These are phyloP conservation scores for Diddensiella santjacobensis DNA, from an alignment of 805 yeast genomes.

Conservation along the genomic window DNA sequence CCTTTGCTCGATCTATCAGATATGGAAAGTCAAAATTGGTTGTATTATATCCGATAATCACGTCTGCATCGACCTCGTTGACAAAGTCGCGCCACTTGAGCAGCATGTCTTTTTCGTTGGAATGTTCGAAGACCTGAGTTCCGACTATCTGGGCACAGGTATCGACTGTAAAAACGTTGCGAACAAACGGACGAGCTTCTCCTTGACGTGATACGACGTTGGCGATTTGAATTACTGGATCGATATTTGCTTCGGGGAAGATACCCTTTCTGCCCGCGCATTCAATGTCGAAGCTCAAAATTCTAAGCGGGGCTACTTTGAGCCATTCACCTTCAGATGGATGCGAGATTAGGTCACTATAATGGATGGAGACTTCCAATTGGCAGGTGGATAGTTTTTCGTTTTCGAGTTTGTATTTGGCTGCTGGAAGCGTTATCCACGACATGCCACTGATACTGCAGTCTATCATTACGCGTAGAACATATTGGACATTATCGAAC, in stretches of 20 bases:
- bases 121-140: slow-evolving; percentile 74
- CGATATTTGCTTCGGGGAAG: slow-evolving; percentile 91
- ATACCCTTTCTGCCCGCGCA: slow-evolving; percentile 97
- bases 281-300: slow-evolving; percentile 93
- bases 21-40: slow-evolving; percentile 95
- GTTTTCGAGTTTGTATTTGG: slow-evolving; percentile 54
- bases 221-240: slow-evolving; percentile 95
- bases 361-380: slow-evolving; percentile 71
- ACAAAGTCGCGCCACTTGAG: slow-evolving; percentile 83
- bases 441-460: slow-evolving; percentile 91
- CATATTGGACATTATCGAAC: slow-evolving; percentile 85
- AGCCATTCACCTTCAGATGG: slow-evolving; percentile 92
- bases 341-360: slow-evolving; percentile 67
- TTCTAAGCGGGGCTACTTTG: slow-evolving; percentile 87
- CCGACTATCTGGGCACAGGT: slow-evolving; percentile 94
- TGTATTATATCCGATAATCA: slow-evolving; percentile 92
- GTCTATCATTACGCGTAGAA: slow-evolving; percentile 86
- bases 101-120: slow-evolving; percentile 77
- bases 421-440: slow-evolving; percentile 86
- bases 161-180: slow-evolving; percentile 91
- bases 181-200: slow-evolving; percentile 73
- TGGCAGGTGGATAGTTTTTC: slow-evolving; percentile 69
- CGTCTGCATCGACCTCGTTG: slow-evolving; percentile 86
- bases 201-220: slow-evolving; percentile 87
- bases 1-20: slow-evolving; percentile 77